A percentile compares a stretch with the other conserved stretches of the same genome.
These are phyloP conservation scores for Colletotrichum coccodes DNA, from an alignment of 2,329 filamentous ascomycete genomes.

Conservation along the genomic window DNA sequence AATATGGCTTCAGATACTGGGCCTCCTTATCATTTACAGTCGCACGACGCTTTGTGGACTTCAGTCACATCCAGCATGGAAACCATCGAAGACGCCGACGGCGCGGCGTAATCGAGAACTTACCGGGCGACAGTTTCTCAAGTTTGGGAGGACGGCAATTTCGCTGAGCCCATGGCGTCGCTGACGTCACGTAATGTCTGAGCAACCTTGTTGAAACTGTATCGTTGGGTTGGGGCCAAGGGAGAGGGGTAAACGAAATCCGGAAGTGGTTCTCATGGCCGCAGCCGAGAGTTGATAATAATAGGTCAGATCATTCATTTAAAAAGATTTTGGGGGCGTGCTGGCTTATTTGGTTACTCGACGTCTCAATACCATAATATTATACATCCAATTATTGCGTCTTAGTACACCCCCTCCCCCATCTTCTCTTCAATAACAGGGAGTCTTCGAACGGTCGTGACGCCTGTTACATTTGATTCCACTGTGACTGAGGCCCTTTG, in stretches of 20 bases:
- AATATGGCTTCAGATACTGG: no score
- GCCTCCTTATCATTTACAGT: not conserved
- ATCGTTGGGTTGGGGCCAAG: not conserved
- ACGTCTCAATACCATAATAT: no score
- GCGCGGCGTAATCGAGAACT: no score
- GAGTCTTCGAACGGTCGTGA: no score
- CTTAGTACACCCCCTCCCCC: no score
- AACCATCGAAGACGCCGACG: no score
- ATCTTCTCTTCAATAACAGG: no score
- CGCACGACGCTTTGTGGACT: not conserved
- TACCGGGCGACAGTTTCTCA: not conserved
- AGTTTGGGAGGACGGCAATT: constrained; percentile 11
- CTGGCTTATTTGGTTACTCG: no score
- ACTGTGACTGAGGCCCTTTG: constrained; percentile 5
- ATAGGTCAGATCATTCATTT: no score
- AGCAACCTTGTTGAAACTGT: not conserved
- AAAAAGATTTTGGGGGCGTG: no score
- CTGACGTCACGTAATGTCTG: not conserved
- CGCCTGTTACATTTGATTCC: not conserved
- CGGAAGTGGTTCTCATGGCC: not conserved
- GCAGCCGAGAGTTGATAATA: no score
- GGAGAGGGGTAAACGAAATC: constrained; percentile 2
- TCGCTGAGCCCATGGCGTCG: not conserved
- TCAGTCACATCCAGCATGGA: not conserved
- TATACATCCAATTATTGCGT: no score